Conservation (phyloP, 768 basidiomycete genomes). For the Lentinula aciculospora region DNA sequence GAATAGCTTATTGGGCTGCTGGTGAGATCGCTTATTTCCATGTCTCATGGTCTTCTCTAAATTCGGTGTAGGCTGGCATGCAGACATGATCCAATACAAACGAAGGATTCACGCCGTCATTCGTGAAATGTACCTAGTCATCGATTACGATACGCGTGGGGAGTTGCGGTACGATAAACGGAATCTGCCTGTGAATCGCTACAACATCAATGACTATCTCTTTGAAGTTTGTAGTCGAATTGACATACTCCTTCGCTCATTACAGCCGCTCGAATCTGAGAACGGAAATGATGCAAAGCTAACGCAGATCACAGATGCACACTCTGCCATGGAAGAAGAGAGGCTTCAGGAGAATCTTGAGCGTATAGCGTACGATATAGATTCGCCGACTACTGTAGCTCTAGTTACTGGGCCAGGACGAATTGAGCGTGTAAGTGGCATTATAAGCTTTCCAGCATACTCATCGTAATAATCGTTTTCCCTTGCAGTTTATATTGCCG, state of each 20-base stretch:
- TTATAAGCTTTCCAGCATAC: too few species aligned
- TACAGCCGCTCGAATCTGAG: constrained; percentile 1
- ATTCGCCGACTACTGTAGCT: constrained; percentile 21
- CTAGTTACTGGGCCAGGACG: constrained; percentile 25
- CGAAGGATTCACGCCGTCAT: constrained; percentile 10
- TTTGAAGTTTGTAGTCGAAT: not conserved
- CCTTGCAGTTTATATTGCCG: too few species aligned
- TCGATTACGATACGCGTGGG: not conserved
- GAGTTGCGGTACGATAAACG: constrained; percentile 3
- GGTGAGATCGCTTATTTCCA: constrained; percentile 18
- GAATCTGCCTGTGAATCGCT: constrained; percentile 15
- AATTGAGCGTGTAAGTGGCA: too few species aligned
- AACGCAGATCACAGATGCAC: constrained; percentile 17
- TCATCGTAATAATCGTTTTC: too few species aligned
- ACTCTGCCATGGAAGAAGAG: constrained; percentile 19
- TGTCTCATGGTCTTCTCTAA: not conserved
- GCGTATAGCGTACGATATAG: constrained; percentile 23
- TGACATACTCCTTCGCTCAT: constrained; percentile 10
- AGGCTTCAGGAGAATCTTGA: constrained; percentile 21
- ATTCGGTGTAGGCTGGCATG: not conserved
- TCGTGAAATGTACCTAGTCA: not conserved
- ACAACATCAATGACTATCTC: constrained; percentile 15
- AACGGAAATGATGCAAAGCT: constrained; percentile 15
- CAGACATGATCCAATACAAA: constrained; percentile 9
- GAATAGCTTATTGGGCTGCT: constrained; percentile 28